Percentiles rank a stretch among this genome's conserved stretches.
Conservation (phyloP, 1,284 basidiomycete species). For the Rhodotorula mucilaginosa region DNA sequence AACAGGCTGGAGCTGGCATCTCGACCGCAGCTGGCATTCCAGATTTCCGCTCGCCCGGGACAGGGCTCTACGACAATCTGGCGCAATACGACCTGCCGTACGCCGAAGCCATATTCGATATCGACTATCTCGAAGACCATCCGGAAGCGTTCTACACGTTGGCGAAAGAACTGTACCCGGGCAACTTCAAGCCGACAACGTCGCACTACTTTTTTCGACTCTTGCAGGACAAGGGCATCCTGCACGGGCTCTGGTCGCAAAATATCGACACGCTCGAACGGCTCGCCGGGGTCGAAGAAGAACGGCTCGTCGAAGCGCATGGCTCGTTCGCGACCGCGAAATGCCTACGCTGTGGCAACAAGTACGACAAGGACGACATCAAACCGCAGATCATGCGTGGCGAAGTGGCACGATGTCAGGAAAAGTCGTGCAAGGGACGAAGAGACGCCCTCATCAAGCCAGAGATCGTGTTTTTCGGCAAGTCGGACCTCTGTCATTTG, state of each 20-base stretch:
- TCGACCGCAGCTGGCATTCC: conserved; percentile 40
- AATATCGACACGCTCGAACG: conserved; percentile 80
- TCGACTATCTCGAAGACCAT: conserved; percentile 47
- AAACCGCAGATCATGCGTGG: conserved; percentile 59
- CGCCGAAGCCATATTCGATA: conserved; percentile 59
- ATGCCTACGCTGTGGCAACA: conserved; percentile 67
- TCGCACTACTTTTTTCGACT: conserved; percentile 88
- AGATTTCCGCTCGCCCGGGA: conserved; percentile 54
- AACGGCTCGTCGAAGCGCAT: conserved; percentile 87
- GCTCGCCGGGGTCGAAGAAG: conserved; percentile 69
- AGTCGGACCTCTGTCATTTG: background rate
- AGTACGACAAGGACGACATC: conserved; percentile 68
- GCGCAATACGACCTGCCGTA: conserved; percentile 56
- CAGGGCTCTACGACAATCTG: conserved; percentile 58
- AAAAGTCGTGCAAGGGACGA: conserved; percentile 32
- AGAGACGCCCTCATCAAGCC: conserved; percentile 53
- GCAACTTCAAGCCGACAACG: conserved; percentile 76
- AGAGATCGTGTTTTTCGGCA: conserved; percentile 82
- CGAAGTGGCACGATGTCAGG: conserved; percentile 41
- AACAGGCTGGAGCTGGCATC: background rate
- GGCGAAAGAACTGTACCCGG: conserved; percentile 79
- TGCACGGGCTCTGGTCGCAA: conserved; percentile 53
- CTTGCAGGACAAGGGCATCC: conserved; percentile 62
- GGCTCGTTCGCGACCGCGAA: conserved; percentile 58
- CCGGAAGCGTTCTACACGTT: conserved; percentile 52